phyloP scores from a whole-genome alignment of 2,329 filamentous ascomycete genomes.

The Corynespora cassiicola region DNA sequence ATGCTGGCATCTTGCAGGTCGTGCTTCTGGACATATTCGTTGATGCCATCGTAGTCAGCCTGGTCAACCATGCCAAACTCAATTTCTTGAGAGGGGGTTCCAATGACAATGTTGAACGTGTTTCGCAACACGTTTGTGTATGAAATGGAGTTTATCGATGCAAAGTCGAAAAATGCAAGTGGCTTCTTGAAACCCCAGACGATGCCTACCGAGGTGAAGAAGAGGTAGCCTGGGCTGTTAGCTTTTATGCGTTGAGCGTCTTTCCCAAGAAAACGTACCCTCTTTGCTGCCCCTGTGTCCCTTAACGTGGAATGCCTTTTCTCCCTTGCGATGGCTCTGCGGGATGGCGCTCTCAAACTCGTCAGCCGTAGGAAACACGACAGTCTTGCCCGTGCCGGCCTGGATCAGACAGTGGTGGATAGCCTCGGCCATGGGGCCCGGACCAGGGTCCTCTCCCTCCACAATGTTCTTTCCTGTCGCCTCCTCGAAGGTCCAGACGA shows the following conservation, averaged over 20 bases:
- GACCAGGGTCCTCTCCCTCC: conserved; percentile 51
- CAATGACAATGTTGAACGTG: conserved; percentile 70
- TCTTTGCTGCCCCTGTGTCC: conserved; percentile 71
- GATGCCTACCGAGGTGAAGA: conserved; percentile 67
- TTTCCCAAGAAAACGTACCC: conserved; percentile 50
- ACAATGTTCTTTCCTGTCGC: conserved; percentile 52
- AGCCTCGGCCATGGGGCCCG: conserved; percentile 53
- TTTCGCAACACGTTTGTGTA: conserved; percentile 70
- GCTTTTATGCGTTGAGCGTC: background rate
- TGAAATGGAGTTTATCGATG: conserved; percentile 63
- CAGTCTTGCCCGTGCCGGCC: conserved; percentile 54
- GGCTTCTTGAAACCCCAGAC: conserved; percentile 72
- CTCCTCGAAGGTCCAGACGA: conserved; percentile 67
- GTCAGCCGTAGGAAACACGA: conserved; percentile 60
- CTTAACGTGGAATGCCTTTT: conserved; percentile 70
- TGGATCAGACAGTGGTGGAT: conserved; percentile 47
- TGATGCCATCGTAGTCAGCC: conserved; percentile 67
- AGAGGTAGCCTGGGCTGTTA: conserved; percentile 63
- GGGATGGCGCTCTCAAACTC: conserved; percentile 67
- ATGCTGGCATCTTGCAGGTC: conserved; percentile 68
- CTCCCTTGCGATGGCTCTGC: conserved; percentile 67
- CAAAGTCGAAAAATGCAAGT: conserved; percentile 67
- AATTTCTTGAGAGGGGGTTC: conserved; percentile 60
- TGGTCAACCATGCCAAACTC: conserved; percentile 73
- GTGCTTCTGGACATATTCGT: conserved; percentile 67